These are phyloP conservation scores for Geranium incanum DNA, from an alignment of 441 rosid species.

Conservation along the genomic window DNA sequence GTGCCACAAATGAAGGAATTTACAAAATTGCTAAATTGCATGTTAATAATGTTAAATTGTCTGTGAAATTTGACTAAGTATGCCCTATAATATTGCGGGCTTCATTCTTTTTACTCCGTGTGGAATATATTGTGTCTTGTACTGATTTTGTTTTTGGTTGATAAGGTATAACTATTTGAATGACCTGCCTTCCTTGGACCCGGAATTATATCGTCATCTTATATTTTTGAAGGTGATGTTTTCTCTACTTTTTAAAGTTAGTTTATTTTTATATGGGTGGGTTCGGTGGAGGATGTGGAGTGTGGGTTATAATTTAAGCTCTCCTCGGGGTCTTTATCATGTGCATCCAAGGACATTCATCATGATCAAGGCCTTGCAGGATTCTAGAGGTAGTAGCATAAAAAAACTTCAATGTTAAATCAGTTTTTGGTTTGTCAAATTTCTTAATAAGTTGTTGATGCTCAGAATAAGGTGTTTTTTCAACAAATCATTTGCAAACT, in stretches of 20 bases:
- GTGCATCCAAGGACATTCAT: not conserved
- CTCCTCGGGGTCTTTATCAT: not conserved
- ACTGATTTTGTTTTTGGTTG: conserved; percentile 19
- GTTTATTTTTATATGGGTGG: not conserved
- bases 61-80: not conserved
- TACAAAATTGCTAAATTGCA: not conserved
- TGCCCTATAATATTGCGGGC: not conserved
- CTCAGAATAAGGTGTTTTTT: too few species aligned
- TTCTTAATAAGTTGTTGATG: too few species aligned
- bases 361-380: not conserved
- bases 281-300: not conserved
- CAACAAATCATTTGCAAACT: too few species aligned
- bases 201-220: conserved; percentile 92
- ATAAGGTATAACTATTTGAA: conserved; percentile 84
- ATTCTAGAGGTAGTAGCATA: too few species aligned
- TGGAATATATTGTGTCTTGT: too few species aligned
- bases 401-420: too few species aligned
- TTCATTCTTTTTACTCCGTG: too few species aligned
- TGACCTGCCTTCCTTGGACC: conserved; percentile 96
- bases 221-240: conserved; percentile 79
- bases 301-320: not conserved
- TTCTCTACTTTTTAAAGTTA: not conserved
- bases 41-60: not conserved
- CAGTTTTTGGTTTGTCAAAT: too few species aligned
- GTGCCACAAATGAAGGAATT: not conserved